phyloP scores from a whole-genome alignment of 129 eudicot species.

The Flaveria linearis region DNA sequence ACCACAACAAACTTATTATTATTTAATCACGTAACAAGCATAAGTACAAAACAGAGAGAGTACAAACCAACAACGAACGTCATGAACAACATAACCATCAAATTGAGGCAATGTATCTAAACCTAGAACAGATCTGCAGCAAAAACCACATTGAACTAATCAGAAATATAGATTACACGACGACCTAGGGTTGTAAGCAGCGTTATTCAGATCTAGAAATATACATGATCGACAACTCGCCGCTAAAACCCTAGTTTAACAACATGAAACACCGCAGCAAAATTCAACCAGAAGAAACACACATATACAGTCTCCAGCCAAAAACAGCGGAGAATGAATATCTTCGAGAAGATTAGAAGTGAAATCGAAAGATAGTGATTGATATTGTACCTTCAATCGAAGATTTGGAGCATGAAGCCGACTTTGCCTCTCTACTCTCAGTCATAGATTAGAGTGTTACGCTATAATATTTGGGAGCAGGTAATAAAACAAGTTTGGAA shows the following conservation, averaged over 20 bases:
- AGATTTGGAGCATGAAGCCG: conserved; percentile 13
- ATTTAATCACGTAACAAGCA: background rate
- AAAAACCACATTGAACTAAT: background rate
- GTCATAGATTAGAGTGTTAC: background rate
- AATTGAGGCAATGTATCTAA: conserved; percentile 24
- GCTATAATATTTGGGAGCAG: conserved; percentile 27
- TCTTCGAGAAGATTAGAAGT: conserved; percentile 17
- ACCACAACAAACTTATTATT: background rate
- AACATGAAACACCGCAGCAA: conserved; percentile 30
- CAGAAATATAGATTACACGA: background rate
- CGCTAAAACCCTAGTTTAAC: conserved; percentile 39
- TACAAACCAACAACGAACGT: conserved; percentile 5
- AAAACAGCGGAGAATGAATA: conserved; percentile 7
- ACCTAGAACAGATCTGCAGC: conserved; percentile 26
- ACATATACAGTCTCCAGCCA: background rate
- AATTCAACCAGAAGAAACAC: conserved; percentile 17
- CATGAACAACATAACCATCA: conserved; percentile 1
- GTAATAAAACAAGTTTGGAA: conserved; percentile 28
- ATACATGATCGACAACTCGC: conserved; percentile 37
- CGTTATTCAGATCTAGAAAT: conserved; percentile 50
- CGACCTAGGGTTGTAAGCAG: conserved; percentile 14
- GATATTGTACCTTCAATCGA: conserved; percentile 23
- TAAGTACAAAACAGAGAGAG: background rate
- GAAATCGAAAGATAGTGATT: background rate
- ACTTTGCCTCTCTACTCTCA: conserved; percentile 8